Evolutionary conservation across 208 protist species (phyloP), one percentile per base, ranked within the genome.

Genomic region (Leishmania aethiopica): DNA sequence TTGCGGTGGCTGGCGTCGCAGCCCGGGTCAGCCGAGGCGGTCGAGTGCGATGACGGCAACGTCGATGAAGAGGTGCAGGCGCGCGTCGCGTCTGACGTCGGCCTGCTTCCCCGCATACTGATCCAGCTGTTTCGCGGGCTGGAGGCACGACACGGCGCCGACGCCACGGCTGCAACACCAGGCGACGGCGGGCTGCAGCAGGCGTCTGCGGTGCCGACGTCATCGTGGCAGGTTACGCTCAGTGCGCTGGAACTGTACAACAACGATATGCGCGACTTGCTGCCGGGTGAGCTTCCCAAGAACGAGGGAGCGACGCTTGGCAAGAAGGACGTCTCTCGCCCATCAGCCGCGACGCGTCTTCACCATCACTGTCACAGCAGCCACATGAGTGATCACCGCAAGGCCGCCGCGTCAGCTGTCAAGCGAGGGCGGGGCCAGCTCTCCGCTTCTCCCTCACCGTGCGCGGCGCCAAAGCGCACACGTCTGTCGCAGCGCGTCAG

Each of bases 221-320:
- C 53, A 64, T 76, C 79, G 55, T 93, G 81, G 74, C 37, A 35
- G 10, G 87, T 94, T 28, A 75, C 76, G 15, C 82, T 97, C 47
- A 90, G 89, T 78, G 92, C 91, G 1, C 25, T 97, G 57, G 92
- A 97, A 78, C 75, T 97, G 59, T 96, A 97, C 86, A 92, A 95
- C 67, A 91, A 96, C 77, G 87, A 97, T 47, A 76, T 97, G 77
- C 86, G 85, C 40, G 94, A 97, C 79, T 79, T 97, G 67, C 67
- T 97, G 53, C 79, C 90, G 13, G 45, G 77, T 0, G 51, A 66
- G 1, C 3, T 87, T n/a, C 32, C 42, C 4, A 4, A 62, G 32
- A 10, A 66, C 15, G 25, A n/a, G 25, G 37, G 2, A 22, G 37
- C 51, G 15, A 42, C 25, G 57, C 64, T 67, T 28, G 35, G 51